phyloP scores from a whole-genome alignment of 257 asterid genomes.

The Leptodermis oblonga region DNA sequence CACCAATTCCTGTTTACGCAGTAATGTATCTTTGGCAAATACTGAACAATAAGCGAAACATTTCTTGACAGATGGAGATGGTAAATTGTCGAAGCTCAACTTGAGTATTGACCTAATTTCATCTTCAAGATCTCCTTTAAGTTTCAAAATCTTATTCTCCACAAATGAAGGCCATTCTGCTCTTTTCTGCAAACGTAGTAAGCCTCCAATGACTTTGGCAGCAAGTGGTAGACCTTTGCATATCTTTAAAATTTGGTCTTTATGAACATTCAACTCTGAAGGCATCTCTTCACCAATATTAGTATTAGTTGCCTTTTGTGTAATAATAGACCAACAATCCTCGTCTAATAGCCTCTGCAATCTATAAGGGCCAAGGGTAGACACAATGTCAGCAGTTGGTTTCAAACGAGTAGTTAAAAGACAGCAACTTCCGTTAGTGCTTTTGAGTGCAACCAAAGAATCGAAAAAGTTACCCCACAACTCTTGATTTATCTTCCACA shows the following conservation, averaged over 20 bases:
- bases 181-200: conserved; percentile 7
- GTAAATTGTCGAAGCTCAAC: conserved; percentile 29
- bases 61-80: conserved; percentile 22
- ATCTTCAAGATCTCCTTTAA: background rate
- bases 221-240: conserved; percentile 3
- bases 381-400: background rate
- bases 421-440: too few relatives aligned
- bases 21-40: background rate
- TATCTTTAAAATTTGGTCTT: background rate
- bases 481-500: background rate
- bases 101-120: conserved; percentile 8
- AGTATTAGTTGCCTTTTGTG: background rate
- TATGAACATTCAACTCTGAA: background rate
- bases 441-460: background rate
- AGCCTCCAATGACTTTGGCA: conserved; percentile 26
- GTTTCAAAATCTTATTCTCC: background rate
- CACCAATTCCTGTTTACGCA: conserved; percentile 14
- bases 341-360: background rate
- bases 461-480: too few relatives aligned
- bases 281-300: background rate
- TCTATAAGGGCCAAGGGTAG: background rate
- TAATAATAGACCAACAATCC: conserved; percentile 5
- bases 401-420: too few relatives aligned
- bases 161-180: conserved; percentile 23
- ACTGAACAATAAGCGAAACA: conserved; percentile 35